Percentiles rank a stretch among this genome's conserved stretches.
Evolutionary conservation across 75 land plant species (phyloP).

Genomic region (Pinus taeda): DNA sequence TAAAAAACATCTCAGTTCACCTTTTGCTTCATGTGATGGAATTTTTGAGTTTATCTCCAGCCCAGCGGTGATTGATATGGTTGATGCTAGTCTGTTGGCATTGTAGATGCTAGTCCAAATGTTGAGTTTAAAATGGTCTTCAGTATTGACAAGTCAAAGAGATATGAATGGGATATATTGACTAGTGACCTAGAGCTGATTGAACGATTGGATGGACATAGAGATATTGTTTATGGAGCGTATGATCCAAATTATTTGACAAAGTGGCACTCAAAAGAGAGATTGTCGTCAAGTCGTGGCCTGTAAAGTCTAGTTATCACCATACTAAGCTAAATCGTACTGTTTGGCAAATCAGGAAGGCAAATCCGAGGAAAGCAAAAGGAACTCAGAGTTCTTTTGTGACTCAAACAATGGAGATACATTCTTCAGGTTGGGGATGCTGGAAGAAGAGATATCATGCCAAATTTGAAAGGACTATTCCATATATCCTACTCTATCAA

Average conservation of each 20-base stretch:
- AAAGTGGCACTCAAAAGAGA: too few species aligned
- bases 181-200: slow-evolving; percentile 78
- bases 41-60: too few species aligned
- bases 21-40: too few species aligned
- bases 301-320: too few species aligned
- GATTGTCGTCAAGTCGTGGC: too few species aligned
- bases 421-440: slow-evolving; percentile 55
- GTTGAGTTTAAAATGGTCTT: slow-evolving; percentile 77
- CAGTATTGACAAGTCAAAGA: slow-evolving; percentile 56
- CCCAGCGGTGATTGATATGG: too few species aligned
- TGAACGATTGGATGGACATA: slow-evolving; percentile 79
- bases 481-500: slow-evolving; percentile 74
- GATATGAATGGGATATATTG: slow-evolving; percentile 94
- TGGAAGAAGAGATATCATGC: slow-evolving; percentile 58
- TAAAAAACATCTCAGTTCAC: too few species aligned
- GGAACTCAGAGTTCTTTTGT: slow-evolving; percentile 53
- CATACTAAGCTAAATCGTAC: too few species aligned
- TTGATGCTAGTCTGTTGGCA: slow-evolving; percentile 82
- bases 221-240: slow-evolving; percentile 88
- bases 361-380: slow-evolving; percentile 31
- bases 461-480: slow-evolving; percentile 69
- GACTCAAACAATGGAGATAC: slow-evolving; percentile 76
- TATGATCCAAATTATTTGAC: slow-evolving; percentile 71
- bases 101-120: slow-evolving; percentile 78
- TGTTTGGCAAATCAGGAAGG: slow-evolving; percentile 71